Base-by-base conservation (phyloP, 1,284 basidiomycete genomes). In the Cryptococcus hybrid region DNA sequence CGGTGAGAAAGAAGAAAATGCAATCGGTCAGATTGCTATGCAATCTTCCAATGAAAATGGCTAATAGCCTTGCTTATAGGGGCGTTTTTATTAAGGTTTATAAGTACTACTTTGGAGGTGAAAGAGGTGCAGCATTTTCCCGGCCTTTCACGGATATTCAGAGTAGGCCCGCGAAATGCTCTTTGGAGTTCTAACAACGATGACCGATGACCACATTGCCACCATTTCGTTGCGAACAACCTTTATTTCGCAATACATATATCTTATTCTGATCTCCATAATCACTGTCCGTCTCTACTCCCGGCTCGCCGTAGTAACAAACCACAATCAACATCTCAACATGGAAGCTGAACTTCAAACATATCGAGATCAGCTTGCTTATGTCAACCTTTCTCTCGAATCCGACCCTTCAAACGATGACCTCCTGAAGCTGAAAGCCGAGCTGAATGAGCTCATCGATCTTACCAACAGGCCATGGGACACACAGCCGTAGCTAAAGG, bases 381-480 rank as follows among this genome's bases (percentile, higher is more conserved):
- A 96, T 78, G 93, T 97, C 63, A 88, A 93, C 71, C 79, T 86
- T 58, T 90, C 92, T 34, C 87, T 99, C 55, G 82, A 85, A 57
- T 79, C 85, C 34, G 93, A 98, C 76, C 90, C 92, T 4, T 80
- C 82, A 64, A 97, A 95, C 75, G 76, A 80, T 57, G 92, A 93
- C 76, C 75, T 84, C 38, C 70, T 78, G 51, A 78, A 73, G 12
- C 85, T 98, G 60, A 88, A 88, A 70, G 84, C 84, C 30, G 92
- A 97, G 81, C 84, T 99, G 59, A 83, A 87, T 68, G 88, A 95
- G 79, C 87, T 98, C 71, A 94, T 98, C 74, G 82, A 84, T 37
- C 86, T 98, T 66, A 91, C 92, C 83, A 90, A 78, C 80, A 84
- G 48, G 86, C 90, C 35, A 80, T 92, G 7, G 66, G 61, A 24